A percentile compares a stretch with the other conserved stretches of the same genome.
Conservation (phyloP, 148 eudicot species). For the Rhododendron vialii region DNA sequence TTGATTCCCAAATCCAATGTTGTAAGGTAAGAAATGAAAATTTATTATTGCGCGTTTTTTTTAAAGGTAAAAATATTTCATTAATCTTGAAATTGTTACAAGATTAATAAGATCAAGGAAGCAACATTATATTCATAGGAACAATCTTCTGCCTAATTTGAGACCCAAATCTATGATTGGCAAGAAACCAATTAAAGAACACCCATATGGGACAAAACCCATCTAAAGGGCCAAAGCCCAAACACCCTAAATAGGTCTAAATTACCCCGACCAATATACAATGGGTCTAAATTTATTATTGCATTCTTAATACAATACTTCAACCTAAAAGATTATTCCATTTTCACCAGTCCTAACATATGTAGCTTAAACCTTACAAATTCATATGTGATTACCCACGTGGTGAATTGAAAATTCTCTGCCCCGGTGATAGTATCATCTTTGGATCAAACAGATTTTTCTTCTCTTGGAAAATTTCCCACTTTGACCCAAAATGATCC, state of each 20-base stretch:
- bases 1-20: neutral
- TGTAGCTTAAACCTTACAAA: neutral
- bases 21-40: neutral
- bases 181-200: too few species aligned
- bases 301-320: neutral
- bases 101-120: too few species aligned
- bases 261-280: too few species aligned
- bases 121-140: too few species aligned
- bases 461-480: slow-evolving; percentile 49
- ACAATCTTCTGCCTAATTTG: too few species aligned
- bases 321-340: neutral
- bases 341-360: neutral
- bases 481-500: slow-evolving; percentile 69
- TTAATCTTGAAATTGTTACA: too few species aligned
- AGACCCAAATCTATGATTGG: too few species aligned
- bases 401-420: slow-evolving; percentile 48
- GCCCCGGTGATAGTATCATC: slow-evolving; percentile 80
- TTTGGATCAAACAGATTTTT: slow-evolving; percentile 76
- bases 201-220: too few species aligned
- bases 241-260: too few species aligned
- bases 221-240: too few species aligned
- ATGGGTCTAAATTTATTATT: neutral
- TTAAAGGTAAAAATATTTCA: too few species aligned
- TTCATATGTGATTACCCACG: neutral
- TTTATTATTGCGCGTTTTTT: neutral